Conservation (phyloP, 768 basidiomycete species). For the Trametes cinnabarina region DNA sequence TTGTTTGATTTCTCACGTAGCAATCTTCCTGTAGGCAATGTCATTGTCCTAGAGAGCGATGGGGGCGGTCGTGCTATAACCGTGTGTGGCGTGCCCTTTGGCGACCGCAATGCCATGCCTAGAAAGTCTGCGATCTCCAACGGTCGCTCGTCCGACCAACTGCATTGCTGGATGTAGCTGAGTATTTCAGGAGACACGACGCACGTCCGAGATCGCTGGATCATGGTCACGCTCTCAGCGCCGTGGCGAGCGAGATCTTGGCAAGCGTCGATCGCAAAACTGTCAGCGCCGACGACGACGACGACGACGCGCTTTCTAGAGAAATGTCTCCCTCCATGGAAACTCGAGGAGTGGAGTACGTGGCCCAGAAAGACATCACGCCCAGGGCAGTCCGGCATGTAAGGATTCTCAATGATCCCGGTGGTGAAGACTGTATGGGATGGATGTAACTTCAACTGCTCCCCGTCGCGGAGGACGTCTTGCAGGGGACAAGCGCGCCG, state of each 20-base stretch:
- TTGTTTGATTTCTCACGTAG: slow-evolving; percentile 36
- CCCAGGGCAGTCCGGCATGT: slow-evolving; percentile 30
- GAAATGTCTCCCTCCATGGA: slow-evolving; percentile 29
- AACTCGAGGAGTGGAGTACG: slow-evolving; percentile 34
- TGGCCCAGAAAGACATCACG: slow-evolving; percentile 32
- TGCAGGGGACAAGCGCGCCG: no score
- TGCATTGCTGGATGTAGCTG: not conserved
- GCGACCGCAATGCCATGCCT: slow-evolving; percentile 25
- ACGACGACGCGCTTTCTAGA: slow-evolving; percentile 36
- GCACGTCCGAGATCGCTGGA: slow-evolving; percentile 41
- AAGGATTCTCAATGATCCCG: slow-evolving; percentile 36
- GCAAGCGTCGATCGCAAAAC: slow-evolving; percentile 39
- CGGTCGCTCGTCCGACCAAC: slow-evolving; percentile 23
- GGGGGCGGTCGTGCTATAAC: no score
- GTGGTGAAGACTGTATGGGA: slow-evolving; percentile 41
- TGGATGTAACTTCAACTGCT: slow-evolving; percentile 32
- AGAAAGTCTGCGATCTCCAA: slow-evolving; percentile 27
- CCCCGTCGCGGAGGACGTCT: slow-evolving; percentile 34
- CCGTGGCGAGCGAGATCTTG: slow-evolving; percentile 36
- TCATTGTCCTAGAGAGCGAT: no score
- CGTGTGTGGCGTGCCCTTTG: slow-evolving; percentile 18
- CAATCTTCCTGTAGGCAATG: slow-evolving; percentile 14
- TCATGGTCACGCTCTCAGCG: slow-evolving; percentile 39
- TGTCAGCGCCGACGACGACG: slow-evolving; percentile 44
- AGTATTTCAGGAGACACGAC: slow-evolving; percentile 23